Evolutionary conservation across 352 stramenopile species (phyloP), one percentile per base, ranked within the genome.

Genomic region (Globisporangium rhizosaccharum): DNA sequence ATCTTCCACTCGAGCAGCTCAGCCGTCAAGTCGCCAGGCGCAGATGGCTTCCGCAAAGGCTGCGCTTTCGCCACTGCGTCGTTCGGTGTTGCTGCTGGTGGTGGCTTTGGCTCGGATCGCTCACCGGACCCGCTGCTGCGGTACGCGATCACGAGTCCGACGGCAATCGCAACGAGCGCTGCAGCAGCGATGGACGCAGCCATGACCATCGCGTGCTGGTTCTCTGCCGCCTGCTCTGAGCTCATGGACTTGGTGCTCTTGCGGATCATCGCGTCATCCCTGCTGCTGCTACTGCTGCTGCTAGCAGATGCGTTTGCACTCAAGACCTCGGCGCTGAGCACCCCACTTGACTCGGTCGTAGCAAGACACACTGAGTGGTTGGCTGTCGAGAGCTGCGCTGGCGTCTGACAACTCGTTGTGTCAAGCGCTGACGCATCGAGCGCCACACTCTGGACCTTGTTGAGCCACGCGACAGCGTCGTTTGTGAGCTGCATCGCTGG

Each of bases 191-290:
- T 45, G 18, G 36, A 28, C 2, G 49, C 57, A 20, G 49, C 56
- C 36, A 55, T 44, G 17, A 56, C 10, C 56, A 62, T 62, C 48
- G 56, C 56, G 6, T 55, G 47, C 10, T 28, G 57, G 30, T 62
- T 56, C 49, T 44, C 49, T 2, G 56, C 37, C 11, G 50, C 47
- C 48, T 62, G 47, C 37, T 53, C 56, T 3, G 37, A 20, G n/a
- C 36, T 53, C 11, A 50, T 39, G 0, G 9, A 41, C 5, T 15
- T 15, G 17, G 54, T 33, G 14, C 17, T 15, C 10, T 15, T 46
- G 12, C 14, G 25, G 45, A 48, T 26, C 44, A 20, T 49, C 17
- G n/a, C 18, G 10, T 25, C 20, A n/a, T 18, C n/a, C 17, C 5
- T 25, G 44, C n/a, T 28, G 44, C 20, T 28, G n/a, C 20, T 49